Conservation (phyloP, 2,329 filamentous ascomycete genomes). For the Cadophora sp. region DNA sequence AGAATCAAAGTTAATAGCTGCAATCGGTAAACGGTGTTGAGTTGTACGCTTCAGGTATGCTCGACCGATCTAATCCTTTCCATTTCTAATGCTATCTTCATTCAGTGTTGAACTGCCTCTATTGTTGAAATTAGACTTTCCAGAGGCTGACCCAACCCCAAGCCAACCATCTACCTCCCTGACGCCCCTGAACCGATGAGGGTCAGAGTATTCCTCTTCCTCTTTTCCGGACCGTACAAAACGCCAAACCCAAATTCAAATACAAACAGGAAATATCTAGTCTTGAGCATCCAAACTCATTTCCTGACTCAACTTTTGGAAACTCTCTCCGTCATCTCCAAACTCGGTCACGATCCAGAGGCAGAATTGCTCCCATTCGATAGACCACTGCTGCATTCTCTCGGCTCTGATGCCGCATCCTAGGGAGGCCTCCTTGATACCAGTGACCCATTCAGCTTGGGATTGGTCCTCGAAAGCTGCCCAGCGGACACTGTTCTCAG, state of each 20-base stretch:
- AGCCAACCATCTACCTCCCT: neutral
- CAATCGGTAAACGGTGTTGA: no score
- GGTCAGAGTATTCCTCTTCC: slow-evolving; percentile 12
- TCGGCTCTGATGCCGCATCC: slow-evolving; percentile 75
- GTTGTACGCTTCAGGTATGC: neutral
- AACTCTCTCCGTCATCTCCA: slow-evolving; percentile 50
- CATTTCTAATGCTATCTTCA: slow-evolving; percentile 7
- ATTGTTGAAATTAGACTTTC: slow-evolving; percentile 39
- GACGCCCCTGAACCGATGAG: slow-evolving; percentile 27
- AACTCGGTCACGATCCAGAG: slow-evolving; percentile 87
- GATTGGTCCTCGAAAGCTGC: slow-evolving; percentile 84
- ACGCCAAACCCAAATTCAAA: neutral
- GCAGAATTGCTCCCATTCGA: slow-evolving; percentile 89
- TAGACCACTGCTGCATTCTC: slow-evolving; percentile 78
- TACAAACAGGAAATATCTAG: slow-evolving; percentile 16
- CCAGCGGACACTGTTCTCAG: slow-evolving; percentile 93
- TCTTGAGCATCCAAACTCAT: slow-evolving; percentile 33
- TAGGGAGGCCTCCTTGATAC: slow-evolving; percentile 75
- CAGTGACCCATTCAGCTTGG: slow-evolving; percentile 72
- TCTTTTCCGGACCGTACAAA: neutral
- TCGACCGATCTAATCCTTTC: neutral
- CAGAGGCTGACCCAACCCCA: neutral
- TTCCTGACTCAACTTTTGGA: slow-evolving; percentile 32
- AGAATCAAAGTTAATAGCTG: no score
- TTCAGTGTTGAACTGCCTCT: slow-evolving; percentile 23